phyloP scores from a whole-genome alignment of 306 rosid species.

The Gastrolobium bilobum region DNA sequence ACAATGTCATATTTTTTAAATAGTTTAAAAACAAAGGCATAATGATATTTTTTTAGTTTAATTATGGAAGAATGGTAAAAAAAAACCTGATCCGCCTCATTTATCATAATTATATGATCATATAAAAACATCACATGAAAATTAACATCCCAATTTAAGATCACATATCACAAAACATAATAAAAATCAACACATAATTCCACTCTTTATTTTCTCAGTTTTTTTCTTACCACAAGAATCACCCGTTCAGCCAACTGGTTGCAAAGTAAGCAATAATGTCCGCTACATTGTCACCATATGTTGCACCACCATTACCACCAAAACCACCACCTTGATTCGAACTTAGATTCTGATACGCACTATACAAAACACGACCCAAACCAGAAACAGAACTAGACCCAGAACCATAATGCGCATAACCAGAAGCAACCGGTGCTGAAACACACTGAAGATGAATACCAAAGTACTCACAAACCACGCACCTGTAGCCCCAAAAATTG shows the following conservation, averaged over 20 bases:
- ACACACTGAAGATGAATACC: conserved; percentile 30
- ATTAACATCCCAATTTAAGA: too few relatives aligned
- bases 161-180: too few relatives aligned
- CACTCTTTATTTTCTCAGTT: too few relatives aligned
- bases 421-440: background rate
- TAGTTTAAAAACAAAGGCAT: too few relatives aligned
- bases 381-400: background rate
- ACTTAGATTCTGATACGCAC: background rate
- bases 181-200: too few relatives aligned
- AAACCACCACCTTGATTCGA: background rate
- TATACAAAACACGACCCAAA: background rate
- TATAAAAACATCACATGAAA: too few relatives aligned
- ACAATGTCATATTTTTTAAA: too few relatives aligned
- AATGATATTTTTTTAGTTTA: too few relatives aligned
- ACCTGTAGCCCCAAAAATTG: conserved; percentile 11
- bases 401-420: background rate
- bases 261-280: background rate
- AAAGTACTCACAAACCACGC: conserved; percentile 8
- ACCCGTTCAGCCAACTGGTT: background rate
- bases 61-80: too few relatives aligned
- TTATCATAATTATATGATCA: too few relatives aligned
- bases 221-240: background rate
- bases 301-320: background rate
- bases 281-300: background rate
- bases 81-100: too few relatives aligned